Evolutionary conservation across 306 rosid genomes (phyloP).

Genomic region (Trifolium fragiferum): DNA sequence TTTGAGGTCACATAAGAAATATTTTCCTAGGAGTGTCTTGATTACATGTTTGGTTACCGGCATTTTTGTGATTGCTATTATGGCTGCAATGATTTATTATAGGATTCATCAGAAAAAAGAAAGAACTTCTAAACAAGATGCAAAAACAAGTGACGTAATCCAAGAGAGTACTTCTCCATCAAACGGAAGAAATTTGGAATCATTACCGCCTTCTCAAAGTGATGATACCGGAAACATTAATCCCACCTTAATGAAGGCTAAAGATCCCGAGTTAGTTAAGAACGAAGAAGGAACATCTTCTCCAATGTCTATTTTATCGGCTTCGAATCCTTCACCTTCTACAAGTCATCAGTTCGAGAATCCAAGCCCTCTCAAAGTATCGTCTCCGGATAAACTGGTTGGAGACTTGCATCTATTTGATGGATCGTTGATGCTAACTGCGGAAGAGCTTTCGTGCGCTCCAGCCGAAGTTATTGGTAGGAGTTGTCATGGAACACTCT

Average conservation of each 20-base stretch:
- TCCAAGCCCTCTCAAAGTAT: constrained; percentile 47
- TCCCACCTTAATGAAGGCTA: constrained; percentile 45
- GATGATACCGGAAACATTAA: constrained; percentile 39
- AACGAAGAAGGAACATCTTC: constrained; percentile 55
- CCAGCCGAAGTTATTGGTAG: constrained; percentile 73
- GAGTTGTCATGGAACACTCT: constrained; percentile 84
- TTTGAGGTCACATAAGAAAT: constrained; percentile 50
- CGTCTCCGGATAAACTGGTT: constrained; percentile 65
- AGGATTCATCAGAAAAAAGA: constrained; percentile 45
- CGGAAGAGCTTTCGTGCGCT: constrained; percentile 78
- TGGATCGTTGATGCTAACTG: constrained; percentile 64
- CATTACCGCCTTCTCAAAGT: constrained; percentile 45
- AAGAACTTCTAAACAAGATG: constrained; percentile 45
- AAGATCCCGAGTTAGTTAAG: constrained; percentile 47
- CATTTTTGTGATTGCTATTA: constrained; percentile 55
- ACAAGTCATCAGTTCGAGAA: constrained; percentile 55
- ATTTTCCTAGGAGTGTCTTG: constrained; percentile 59
- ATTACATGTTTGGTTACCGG: constrained; percentile 60
- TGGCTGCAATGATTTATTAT: constrained; percentile 49
- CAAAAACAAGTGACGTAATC: constrained; percentile 41
- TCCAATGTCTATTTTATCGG: constrained; percentile 59
- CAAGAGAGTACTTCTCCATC: constrained; percentile 50
- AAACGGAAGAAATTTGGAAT: constrained; percentile 48
- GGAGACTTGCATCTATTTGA: constrained; percentile 78
- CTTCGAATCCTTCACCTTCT: constrained; percentile 68